Percentiles rank a stretch among this genome's conserved stretches.
Conservation (phyloP, 768 basidiomycete species). For the Boletus rubescentipes region DNA sequence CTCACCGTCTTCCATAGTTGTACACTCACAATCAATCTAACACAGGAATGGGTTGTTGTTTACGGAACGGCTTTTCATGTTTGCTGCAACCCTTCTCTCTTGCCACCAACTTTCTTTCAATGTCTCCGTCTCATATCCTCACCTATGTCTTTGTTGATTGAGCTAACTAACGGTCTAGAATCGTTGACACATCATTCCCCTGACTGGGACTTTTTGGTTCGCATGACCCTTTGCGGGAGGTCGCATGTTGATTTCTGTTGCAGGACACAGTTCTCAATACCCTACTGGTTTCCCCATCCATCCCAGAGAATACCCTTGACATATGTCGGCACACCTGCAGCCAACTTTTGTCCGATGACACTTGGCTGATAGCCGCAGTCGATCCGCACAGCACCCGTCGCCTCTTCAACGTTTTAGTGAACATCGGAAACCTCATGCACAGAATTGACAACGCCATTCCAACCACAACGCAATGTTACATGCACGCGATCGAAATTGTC, state of each 20-base stretch:
- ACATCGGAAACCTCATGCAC: slow-evolving; percentile 38
- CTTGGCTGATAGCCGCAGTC: slow-evolving; percentile 20
- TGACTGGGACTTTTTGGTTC: slow-evolving; percentile 34
- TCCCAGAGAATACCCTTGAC: slow-evolving; percentile 33
- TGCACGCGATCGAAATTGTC: slow-evolving; percentile 43
- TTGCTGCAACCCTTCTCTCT: slow-evolving; percentile 18
- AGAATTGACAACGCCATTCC: slow-evolving; percentile 27
- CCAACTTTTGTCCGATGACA: slow-evolving; percentile 30
- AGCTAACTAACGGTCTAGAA: slow-evolving; percentile 26
- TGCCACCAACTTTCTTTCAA: slow-evolving; percentile 10
- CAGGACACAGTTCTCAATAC: slow-evolving; percentile 28
- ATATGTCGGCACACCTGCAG: slow-evolving; percentile 33
- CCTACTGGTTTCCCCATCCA: slow-evolving; percentile 25
- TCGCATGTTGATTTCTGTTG: slow-evolving; percentile 12
- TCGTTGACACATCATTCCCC: slow-evolving; percentile 25
- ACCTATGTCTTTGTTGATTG: slow-evolving; percentile 26
- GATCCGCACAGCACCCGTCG: slow-evolving; percentile 38
- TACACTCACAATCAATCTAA: slow-evolving; percentile 31
- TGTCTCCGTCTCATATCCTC: slow-evolving; percentile 12
- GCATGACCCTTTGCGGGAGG: slow-evolving; percentile 10
- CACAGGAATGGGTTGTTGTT: slow-evolving; percentile 32
- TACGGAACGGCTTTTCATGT: slow-evolving; percentile 31
- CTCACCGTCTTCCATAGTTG: slow-evolving; percentile 30
- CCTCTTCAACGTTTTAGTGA: slow-evolving; percentile 46
- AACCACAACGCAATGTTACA: slow-evolving; percentile 37